phyloP scores from a whole-genome alignment of 768 basidiomycete species.

The Leccinum variicolor region DNA sequence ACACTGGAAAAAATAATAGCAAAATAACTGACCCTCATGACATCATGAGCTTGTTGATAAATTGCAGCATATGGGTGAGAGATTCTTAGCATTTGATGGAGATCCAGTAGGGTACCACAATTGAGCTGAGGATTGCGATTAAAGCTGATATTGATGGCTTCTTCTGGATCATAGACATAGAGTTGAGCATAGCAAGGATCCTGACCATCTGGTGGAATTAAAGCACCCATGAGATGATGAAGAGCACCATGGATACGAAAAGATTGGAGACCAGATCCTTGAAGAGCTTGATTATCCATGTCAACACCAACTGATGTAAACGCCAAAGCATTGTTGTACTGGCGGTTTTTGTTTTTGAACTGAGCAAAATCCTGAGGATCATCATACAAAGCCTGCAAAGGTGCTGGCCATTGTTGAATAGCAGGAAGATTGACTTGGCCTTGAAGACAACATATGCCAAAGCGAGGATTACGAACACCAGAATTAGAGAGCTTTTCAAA shows the following conservation, averaged over 20 bases:
- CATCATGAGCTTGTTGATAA: too few relatives aligned
- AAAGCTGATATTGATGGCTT: not conserved
- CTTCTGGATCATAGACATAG: not conserved
- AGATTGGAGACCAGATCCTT: not conserved
- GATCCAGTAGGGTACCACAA: too few relatives aligned
- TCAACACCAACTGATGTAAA: conserved; percentile 8
- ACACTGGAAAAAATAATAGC: not conserved
- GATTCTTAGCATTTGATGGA: too few relatives aligned
- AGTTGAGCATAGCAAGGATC: not conserved
- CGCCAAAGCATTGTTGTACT: not conserved
- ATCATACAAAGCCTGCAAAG: not conserved
- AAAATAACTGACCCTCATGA: too few relatives aligned
- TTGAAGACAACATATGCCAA: not conserved
- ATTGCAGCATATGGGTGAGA: too few relatives aligned
- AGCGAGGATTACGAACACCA: not conserved
- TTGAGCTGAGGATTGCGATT: not conserved
- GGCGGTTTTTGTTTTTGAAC: not conserved
- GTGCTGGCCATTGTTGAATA: not conserved
- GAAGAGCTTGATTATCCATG: not conserved
- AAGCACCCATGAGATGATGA: not conserved
- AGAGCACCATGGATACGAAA: not conserved
- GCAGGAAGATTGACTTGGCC: not conserved
- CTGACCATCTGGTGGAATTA: not conserved
- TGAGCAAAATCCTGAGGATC: not conserved
- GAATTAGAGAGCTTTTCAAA: not conserved